These are phyloP conservation scores for Tetracentron sinense DNA, from an alignment of 164 flowering plant genomes.

Conservation along the genomic window DNA sequence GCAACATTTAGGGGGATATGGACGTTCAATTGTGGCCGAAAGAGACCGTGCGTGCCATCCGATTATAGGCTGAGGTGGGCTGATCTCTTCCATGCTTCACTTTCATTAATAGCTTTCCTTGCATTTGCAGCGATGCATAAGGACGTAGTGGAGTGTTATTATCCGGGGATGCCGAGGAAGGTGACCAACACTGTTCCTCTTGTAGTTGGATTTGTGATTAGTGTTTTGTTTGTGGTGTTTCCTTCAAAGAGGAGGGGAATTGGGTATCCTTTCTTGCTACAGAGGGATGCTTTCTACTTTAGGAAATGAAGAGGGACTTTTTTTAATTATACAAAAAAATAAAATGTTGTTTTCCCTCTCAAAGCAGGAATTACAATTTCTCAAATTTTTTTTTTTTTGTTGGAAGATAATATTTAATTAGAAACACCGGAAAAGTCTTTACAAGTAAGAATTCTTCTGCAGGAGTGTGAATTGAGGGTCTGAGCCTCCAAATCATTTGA, in stretches of 20 bases:
- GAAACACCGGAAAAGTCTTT: no score
- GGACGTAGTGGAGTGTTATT: slow-evolving; percentile 45
- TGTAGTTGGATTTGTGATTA: slow-evolving; percentile 46
- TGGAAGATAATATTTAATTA: no score
- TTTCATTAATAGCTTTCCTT: slow-evolving; percentile 44
- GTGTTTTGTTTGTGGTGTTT: slow-evolving; percentile 49
- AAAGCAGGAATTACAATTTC: no score
- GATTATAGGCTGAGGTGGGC: slow-evolving; percentile 46
- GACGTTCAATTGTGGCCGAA: slow-evolving; percentile 47
- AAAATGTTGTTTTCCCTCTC: no score
- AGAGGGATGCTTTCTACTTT: slow-evolving; percentile 28
- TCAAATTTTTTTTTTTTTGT: no score
- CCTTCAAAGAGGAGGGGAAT: slow-evolving; percentile 60
- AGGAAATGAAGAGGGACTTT: no score
- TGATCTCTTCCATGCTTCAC: slow-evolving; percentile 44
- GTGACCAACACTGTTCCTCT: slow-evolving; percentile 44
- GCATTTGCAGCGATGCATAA: slow-evolving; percentile 40
- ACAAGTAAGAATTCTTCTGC: no score
- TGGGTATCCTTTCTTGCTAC: slow-evolving; percentile 61
- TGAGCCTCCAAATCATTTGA: no score
- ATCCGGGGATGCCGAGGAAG: slow-evolving; percentile 35
- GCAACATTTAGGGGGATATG: slow-evolving; percentile 53
- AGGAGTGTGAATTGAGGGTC: no score
- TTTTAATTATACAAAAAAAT: no score
- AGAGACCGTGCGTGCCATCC: slow-evolving; percentile 32